Evolutionary conservation across 306 rosid genomes (phyloP).

Genomic region (Canavalia ensiformis): DNA sequence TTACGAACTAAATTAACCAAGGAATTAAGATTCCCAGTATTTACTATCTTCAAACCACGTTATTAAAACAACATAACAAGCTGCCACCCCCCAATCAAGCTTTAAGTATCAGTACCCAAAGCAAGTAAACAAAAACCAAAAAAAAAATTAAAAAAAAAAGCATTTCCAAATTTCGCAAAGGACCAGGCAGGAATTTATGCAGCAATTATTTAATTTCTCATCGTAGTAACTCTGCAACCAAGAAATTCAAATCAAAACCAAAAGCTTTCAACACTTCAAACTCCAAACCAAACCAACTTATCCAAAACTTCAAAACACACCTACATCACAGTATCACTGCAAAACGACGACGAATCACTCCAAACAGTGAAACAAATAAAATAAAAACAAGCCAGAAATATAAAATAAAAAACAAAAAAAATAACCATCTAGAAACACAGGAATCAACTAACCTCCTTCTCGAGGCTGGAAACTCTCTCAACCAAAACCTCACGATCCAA

Average conservation of each 20-base stretch:
- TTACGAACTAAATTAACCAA: not conserved
- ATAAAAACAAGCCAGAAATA: not conserved
- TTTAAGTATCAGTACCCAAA: conserved; percentile 15
- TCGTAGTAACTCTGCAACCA: conserved; percentile 11
- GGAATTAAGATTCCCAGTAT: not conserved
- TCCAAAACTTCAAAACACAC: conserved; percentile 21
- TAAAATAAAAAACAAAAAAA: not conserved
- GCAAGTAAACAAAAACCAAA: not conserved
- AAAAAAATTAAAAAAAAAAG: not conserved
- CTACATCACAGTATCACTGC: not conserved
- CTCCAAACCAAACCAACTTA: not conserved
- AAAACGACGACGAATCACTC: conserved; percentile 12
- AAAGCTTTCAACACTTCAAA: not conserved
- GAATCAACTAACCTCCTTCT: conserved; percentile 78
- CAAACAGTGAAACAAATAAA: not conserved
- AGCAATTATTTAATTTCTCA: conserved; percentile 19
- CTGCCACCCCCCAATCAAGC: conserved; percentile 32
- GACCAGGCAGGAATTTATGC: not conserved
- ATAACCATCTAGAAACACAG: not conserved
- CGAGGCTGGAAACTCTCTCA: conserved; percentile 66
- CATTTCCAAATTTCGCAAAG: not conserved
- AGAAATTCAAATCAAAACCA: conserved; percentile 26
- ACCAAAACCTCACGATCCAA: conserved; percentile 68
- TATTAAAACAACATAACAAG: conserved; percentile 35
- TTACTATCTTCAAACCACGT: not conserved